Evolutionary conservation across 75 land plant species (phyloP).

Genomic region (Cupressus sempervirens): DNA sequence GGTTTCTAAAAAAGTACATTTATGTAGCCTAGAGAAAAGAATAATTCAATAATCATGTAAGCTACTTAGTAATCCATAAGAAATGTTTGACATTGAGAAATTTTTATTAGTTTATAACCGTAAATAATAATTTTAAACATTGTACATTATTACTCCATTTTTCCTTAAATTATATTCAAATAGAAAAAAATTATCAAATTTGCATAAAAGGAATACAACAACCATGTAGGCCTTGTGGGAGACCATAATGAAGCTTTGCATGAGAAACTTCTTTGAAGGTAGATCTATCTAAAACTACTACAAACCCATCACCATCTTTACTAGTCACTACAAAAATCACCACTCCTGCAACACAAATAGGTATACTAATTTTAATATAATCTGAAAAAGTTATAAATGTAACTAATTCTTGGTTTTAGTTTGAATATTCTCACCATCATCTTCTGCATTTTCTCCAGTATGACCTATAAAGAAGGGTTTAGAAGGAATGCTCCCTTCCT

Average conservation of each 20-base stretch:
- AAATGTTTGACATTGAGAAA: neutral
- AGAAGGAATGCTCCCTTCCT: conserved; percentile 63
- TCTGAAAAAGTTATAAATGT: neutral
- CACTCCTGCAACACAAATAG: conserved; percentile 41
- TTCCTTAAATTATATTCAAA: no score
- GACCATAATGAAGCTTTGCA: conserved; percentile 65
- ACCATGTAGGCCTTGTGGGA: conserved; percentile 77
- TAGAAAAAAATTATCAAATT: no score
- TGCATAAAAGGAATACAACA: conserved; percentile 51
- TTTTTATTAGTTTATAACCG: neutral
- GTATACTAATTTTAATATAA: neutral
- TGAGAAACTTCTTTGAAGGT: conserved; percentile 60
- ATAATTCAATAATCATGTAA: neutral
- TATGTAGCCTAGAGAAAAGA: neutral
- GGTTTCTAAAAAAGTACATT: neutral
- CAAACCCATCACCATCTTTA: conserved; percentile 51
- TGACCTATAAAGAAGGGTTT: conserved; percentile 81
- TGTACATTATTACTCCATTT: no score
- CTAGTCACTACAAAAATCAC: conserved; percentile 65
- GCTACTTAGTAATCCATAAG: neutral
- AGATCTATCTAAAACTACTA: conserved; percentile 49
- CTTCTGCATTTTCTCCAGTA: conserved; percentile 64
- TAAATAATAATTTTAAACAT: conserved; percentile 9
- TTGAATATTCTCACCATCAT: conserved; percentile 52
- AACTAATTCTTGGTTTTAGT: neutral